Evolutionary conservation across 2,329 filamentous ascomycete genomes (phyloP).

Genomic region (Simplicillium aogashimaense): DNA sequence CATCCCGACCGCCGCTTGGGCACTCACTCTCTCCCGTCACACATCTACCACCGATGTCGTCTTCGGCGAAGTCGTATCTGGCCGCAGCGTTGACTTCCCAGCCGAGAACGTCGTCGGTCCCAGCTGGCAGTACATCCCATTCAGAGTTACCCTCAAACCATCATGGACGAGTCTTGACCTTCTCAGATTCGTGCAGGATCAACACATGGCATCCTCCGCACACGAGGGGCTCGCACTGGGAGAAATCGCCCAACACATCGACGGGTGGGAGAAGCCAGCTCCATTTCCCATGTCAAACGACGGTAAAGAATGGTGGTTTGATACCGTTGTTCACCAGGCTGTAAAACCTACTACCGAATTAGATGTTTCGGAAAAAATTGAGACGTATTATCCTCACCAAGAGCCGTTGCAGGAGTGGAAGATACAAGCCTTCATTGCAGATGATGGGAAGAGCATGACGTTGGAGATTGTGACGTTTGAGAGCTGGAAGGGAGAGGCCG

Average conservation of each 20-base stretch:
- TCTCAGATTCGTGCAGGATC: slow-evolving; percentile 42
- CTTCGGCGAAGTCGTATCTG: slow-evolving; percentile 57
- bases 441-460: slow-evolving; percentile 35
- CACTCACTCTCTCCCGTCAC: slow-evolving; percentile 48
- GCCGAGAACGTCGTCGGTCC: slow-evolving; percentile 52
- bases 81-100: slow-evolving; percentile 46
- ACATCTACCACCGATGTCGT: slow-evolving; percentile 44
- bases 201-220: slow-evolving; percentile 45
- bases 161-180: slow-evolving; percentile 42
- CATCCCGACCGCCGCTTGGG: slow-evolving; percentile 59
- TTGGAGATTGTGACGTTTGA: slow-evolving; percentile 52
- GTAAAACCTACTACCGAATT: slow-evolving; percentile 51
- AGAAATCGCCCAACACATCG: slow-evolving; percentile 39
- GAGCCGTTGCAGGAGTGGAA: slow-evolving; percentile 49
- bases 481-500: slow-evolving; percentile 42
- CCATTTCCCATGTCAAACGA: slow-evolving; percentile 7
- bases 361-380: slow-evolving; percentile 12
- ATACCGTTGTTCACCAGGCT: slow-evolving; percentile 49
- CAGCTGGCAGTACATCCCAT: slow-evolving; percentile 57
- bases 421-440: slow-evolving; percentile 45
- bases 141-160: slow-evolving; percentile 45
- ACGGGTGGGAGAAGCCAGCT: slow-evolving; percentile 26
- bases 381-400: slow-evolving; percentile 49
- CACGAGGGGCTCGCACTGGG: slow-evolving; percentile 44
- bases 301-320: slow-evolving; percentile 32